Evolutionary conservation across 2,329 filamentous ascomycete species (phyloP), one percentile per base, ranked within the genome.

Genomic region (Sporothrix luriei): DNA sequence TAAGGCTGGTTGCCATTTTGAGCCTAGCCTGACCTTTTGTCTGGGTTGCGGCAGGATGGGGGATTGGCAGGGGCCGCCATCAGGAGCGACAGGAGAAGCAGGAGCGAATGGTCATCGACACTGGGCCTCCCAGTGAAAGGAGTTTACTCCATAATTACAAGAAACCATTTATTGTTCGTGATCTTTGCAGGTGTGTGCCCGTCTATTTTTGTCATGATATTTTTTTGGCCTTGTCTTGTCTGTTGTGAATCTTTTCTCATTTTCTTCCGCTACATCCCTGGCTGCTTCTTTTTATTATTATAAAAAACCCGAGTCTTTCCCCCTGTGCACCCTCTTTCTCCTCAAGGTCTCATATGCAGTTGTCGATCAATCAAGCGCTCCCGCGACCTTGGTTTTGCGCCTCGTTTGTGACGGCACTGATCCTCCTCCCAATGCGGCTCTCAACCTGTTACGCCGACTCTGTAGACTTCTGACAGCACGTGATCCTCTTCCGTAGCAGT

Each of bases 321-420:
- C n/a, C n/a, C n/a, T n/a, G n/a, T 26, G 59, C 40, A 57, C 38
- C 40, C 1, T 13, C 6, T 54, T 16, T 21, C 43, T 29, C 38
- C 26, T 46, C 10, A 21, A 61, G 46, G 40, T 64, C n/a, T 64
- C 29, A 54, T 68, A 46, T 49, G 57, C 33, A 48, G 67, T 21
- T 43, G 67, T 46, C 67, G 57, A 68, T 68, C 57, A 52, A 64
- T 43, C 67, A 62, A 51, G 26, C 66, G 40, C 66, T 51, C 55
- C 66, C 55, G 55, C 55, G n/a, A 21, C 54, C 46, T 59, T 38
- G n/a, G 38, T 55, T 29, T 33, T 38, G 52, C 54, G 49, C 52
- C 52, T n/a, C 33, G 11, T 24, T 29, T 29, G 13, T 38, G 48
- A 26, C 29, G 26, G 46, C 24, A 64, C 43, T 33, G 43, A 64